A percentile compares a stretch with the other conserved stretches of the same genome.
Evolutionary conservation across 164 flowering plant genomes (phyloP).

Genomic region (Kalanchoe fedtschenkoi): DNA sequence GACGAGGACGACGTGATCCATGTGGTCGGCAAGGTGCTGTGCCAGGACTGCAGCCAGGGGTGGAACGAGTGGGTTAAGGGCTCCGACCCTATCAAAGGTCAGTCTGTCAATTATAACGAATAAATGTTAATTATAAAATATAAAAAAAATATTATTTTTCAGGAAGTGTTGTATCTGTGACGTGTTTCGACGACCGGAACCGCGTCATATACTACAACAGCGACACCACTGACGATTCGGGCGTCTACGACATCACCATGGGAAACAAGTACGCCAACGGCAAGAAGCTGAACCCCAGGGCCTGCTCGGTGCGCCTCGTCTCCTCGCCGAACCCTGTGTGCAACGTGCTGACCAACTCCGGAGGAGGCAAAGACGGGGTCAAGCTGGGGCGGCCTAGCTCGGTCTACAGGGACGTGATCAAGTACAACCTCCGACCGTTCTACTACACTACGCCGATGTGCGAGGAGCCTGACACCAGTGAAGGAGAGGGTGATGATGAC

Average conservation of each 20-base stretch:
- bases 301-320: conserved; percentile 54
- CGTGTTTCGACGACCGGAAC: conserved; percentile 53
- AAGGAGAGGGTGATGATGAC: neutral
- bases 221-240: conserved; percentile 48
- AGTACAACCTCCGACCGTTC: conserved; percentile 39
- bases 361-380: conserved; percentile 47
- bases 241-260: conserved; percentile 29
- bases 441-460: conserved; percentile 72
- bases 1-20: conserved; percentile 23
- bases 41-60: conserved; percentile 70
- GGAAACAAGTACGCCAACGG: conserved; percentile 27
- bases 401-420: conserved; percentile 31
- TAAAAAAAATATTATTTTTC: neutral
- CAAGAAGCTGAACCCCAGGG: conserved; percentile 31
- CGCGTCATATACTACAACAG: conserved; percentile 52
- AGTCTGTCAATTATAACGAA: too few species aligned
- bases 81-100: conserved; percentile 51
- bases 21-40: conserved; percentile 59
- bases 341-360: conserved; percentile 50
- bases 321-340: conserved; percentile 62
- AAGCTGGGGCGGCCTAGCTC: conserved; percentile 37
- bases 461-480: conserved; percentile 37
- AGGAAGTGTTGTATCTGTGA: conserved; percentile 25
- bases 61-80: conserved; percentile 59
- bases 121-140: neutral